A percentile compares a stretch with the other conserved stretches of the same genome.
Evolutionary conservation across 106 monocot genomes (phyloP).

Genomic region (Chionographis japonica): DNA sequence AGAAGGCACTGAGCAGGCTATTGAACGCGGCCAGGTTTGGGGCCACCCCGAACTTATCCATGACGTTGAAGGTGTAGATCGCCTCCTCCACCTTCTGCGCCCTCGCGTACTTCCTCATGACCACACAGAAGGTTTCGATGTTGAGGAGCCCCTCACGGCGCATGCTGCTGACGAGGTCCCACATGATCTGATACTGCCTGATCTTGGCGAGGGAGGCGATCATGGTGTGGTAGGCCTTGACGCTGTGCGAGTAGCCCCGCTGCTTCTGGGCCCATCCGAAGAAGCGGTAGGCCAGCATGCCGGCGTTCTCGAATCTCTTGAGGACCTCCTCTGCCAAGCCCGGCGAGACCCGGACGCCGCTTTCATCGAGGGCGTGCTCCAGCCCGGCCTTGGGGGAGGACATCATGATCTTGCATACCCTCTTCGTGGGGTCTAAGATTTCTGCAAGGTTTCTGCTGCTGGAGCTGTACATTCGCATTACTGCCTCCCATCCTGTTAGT

Average conservation of each 20-base stretch:
- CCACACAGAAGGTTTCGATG: constrained; percentile 77
- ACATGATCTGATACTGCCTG: constrained; percentile 83
- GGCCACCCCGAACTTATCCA: constrained; percentile 69
- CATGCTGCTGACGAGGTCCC: constrained; percentile 79
- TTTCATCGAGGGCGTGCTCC: constrained; percentile 59
- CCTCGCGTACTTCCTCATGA: constrained; percentile 84
- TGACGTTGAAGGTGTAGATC: constrained; percentile 79
- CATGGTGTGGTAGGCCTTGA: constrained; percentile 66
- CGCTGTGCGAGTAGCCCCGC: constrained; percentile 46
- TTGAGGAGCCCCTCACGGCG: constrained; percentile 50
- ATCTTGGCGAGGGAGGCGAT: constrained; percentile 84
- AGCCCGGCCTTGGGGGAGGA: constrained; percentile 60
- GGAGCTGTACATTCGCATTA: neutral
- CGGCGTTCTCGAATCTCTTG: constrained; percentile 63
- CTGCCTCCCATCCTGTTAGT: too few species aligned
- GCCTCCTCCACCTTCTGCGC: constrained; percentile 79
- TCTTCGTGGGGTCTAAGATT: constrained; percentile 23
- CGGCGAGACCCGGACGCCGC: constrained; percentile 45
- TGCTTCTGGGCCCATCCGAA: constrained; percentile 73
- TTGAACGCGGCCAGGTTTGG: constrained; percentile 72
- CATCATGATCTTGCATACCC: constrained; percentile 53
- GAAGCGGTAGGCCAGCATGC: constrained; percentile 85
- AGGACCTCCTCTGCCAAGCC: constrained; percentile 53
- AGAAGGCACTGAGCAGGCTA: constrained; percentile 72
- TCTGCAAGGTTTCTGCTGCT: neutral